Percentiles rank a stretch among this genome's conserved stretches.
These are phyloP conservation scores for Ricinus communis DNA, from an alignment of 345 rosid species.

Conservation along the genomic window DNA sequence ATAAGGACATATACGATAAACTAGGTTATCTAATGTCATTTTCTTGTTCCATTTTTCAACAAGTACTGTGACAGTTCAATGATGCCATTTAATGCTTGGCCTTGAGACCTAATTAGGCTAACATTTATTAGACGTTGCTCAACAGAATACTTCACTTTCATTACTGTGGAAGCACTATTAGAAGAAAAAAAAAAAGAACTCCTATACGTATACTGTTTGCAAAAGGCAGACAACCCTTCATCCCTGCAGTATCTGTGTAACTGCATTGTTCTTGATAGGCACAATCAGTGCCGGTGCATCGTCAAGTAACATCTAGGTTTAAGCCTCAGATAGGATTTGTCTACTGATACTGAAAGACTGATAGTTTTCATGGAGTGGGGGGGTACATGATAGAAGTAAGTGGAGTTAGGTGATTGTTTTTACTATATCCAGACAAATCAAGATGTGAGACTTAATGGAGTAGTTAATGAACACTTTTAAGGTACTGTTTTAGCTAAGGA, in stretches of 20 bases:
- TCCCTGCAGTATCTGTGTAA: neutral
- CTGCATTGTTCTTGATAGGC: too few species aligned
- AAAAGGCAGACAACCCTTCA: neutral
- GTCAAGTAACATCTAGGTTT: neutral
- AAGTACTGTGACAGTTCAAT: neutral
- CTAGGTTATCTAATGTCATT: neutral
- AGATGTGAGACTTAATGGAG: neutral
- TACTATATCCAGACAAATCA: neutral
- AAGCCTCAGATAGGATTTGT: constrained; percentile 1
- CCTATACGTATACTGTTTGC: too few species aligned
- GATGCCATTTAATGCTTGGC: neutral
- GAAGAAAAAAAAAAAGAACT: too few species aligned
- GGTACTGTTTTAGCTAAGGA: constrained; percentile 26
- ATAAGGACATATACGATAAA: too few species aligned
- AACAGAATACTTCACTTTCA: neutral
- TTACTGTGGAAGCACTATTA: neutral
- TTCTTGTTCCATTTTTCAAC: neutral
- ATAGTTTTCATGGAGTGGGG: neutral
- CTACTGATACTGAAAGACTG: neutral
- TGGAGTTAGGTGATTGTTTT: neutral
- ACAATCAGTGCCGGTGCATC: too few species aligned
- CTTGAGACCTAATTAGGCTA: too few species aligned
- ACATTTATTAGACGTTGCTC: too few species aligned
- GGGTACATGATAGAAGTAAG: neutral
- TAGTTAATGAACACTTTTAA: neutral